Base-by-base conservation (phyloP, 2,329 filamentous ascomycete genomes). In the Pseudodiploospora longispora region DNA sequence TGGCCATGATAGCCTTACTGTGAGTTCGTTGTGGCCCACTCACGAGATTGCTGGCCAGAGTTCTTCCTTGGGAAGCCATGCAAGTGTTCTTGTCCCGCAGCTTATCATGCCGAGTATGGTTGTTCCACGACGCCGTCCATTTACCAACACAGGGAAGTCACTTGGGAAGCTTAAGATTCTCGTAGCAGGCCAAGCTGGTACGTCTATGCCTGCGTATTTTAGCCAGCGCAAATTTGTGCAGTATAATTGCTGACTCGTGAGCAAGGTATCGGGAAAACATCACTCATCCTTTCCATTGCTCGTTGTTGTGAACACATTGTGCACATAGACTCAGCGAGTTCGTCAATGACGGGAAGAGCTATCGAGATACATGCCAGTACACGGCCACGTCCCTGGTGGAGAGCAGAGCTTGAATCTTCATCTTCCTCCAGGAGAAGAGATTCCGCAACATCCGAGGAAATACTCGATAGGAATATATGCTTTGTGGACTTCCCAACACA, bases 51-150 rank as follows among this genome's bases (percentile, higher is more conserved):
- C 46, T 55, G 37, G 48, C 19, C 38, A 39, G 19, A 19, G 19
- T 19, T 19, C 19, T 19, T 19, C 19, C 19, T 19, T 19, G 19
- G 19, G 19, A 10, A 36, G 38, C n/a, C 7, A 44, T 19, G 30
- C 36, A 7, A 38, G 40, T 6, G 38, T 36, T 38, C 40, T 55
- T 49, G 73, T 71, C 35, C 84, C 85, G 27, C 90, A 97, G 63
- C 75, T 98, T n/a, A 87, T 98, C 48, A 98, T 98, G 93, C 93
- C 93, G 5, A 95, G 89, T 58, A 83, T 98, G 56, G 82, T 80
- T 49, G 93, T 98, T 78, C 91, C 93, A 4, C 85, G 80, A 48
- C 81, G 93, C 40, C 77, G 89, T 41, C 90, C 90, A 0, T 97
- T 97, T 62, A 96, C 93, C 0, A 80, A 85, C n/a, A 77, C 78